These are phyloP conservation scores for Parafenestella ontariensis DNA, from an alignment of 2,329 filamentous ascomycete genomes.

Conservation along the genomic window DNA sequence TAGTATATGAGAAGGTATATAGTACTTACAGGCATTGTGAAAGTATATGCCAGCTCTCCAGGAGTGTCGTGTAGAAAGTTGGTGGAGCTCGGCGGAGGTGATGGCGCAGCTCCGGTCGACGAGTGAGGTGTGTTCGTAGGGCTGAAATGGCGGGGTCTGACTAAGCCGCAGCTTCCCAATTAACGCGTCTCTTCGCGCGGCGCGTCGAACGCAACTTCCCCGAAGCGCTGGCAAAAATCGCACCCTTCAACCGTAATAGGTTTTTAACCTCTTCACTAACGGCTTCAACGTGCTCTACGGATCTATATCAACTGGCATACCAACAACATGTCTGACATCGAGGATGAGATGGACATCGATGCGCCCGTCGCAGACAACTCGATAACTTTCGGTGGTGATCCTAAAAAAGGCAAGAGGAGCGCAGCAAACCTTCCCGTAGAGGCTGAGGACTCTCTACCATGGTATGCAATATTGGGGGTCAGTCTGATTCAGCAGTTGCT, in stretches of 20 bases:
- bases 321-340: constrained; percentile 61
- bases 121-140: constrained; percentile 39
- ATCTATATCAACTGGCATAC: neutral
- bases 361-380: constrained; percentile 58
- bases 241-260: neutral
- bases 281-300: neutral
- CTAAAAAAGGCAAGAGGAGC: constrained; percentile 87
- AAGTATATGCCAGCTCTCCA: constrained; percentile 21
- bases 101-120: constrained; percentile 37
- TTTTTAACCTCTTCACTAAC: neutral
- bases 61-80: constrained; percentile 19
- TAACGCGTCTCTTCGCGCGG: constrained; percentile 41
- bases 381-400: constrained; percentile 76
- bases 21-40: constrained; percentile 58
- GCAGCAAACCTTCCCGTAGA: constrained; percentile 93
- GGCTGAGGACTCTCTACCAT: constrained; percentile 91
- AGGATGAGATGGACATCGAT: constrained; percentile 74
- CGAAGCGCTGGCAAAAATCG: neutral
- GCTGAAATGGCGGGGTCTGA: constrained; percentile 42
- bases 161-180: constrained; percentile 39
- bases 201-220: constrained; percentile 17
- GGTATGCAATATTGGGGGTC: constrained; percentile 60
- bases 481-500: neutral
- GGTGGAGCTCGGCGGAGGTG: constrained; percentile 35
- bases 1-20: too few relatives aligned